Evolutionary conservation across 2,329 filamentous ascomycete genomes (phyloP), one percentile per base, ranked within the genome.

Genomic region (Talaromyces sp.): DNA sequence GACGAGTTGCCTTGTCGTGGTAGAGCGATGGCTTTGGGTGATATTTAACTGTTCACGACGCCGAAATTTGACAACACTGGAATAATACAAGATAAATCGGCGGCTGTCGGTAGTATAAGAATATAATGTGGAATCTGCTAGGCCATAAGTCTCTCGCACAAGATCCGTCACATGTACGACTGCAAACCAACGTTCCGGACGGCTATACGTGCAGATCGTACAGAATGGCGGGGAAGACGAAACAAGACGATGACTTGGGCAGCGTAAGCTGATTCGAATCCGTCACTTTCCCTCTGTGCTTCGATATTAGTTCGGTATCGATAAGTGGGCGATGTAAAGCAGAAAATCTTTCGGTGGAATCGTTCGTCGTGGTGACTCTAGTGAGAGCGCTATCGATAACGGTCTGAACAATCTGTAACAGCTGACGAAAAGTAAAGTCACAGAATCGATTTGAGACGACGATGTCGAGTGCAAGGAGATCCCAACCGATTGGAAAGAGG

Each of bases 131-230:
- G 7, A 14, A 7, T 54, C 11, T 37, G 39, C 33, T 47, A 45
- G 19, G 19, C 57, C 41, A 47, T 60, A 45, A 47, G 57, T 47
- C 31, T 35, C 24, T 47, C 52, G 41, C 57, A 45, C 39, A 43
- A 60, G 57, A 47, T 35, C 57, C 37, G 57, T 60, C 57, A 60
- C 57, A 60, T 60, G 11, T 22, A 60, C 31, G 31, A 45, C 57
- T 43, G 57, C 22, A 45, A n/a, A 41, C 52, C n/a, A 43, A 52
- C 31, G 60, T 62, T 33, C 60, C 60, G 60, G 31, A 37, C 27
- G 47, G 48, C 47, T 54, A 52, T 41, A 48, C 4, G 47, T 54
- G 45, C 35, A 62, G 52, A 39, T 56, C 33, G 22, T n/a, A 56
- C 31, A 56, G 50, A 56, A 22, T 37, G 52, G 52, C n/a, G n/a